Evolutionary conservation across 805 yeast genomes (phyloP), one percentile per base, ranked within the genome.

Genomic region (Monosporozyma solicola): DNA sequence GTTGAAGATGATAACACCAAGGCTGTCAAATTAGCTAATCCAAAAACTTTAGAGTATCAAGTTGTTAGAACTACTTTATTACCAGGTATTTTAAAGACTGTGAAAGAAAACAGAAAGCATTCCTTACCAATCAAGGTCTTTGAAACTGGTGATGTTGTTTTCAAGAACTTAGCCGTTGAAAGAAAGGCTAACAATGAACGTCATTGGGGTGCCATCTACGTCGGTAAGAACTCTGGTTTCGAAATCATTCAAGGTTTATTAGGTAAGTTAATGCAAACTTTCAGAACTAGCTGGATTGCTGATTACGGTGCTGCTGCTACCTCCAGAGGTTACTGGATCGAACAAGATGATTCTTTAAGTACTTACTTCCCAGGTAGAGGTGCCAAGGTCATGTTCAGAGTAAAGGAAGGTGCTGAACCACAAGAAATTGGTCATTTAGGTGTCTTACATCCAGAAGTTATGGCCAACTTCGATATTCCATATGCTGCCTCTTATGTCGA

Each of bases 351-450:
- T 51, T 74, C 77, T 29, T 78, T 83, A 66, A 77, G 82, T 49
- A 85, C 91, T 55, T 92, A 78, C 73, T 94, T 94, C 86, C 96
- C 97, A 41, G 99, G 98, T 44, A 85, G 99, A 76, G 97, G 97
- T 57, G 99, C 99, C 51, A 84, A 80, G 65, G 78, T 94, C 57
- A 80, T 78, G 72, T 87, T 83, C 73, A 82, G 95, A 76, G 72
- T 77, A 53, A 77, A 73, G 54, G 80, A 79, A 54, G 85, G 81
- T 55, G 84, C 72, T 35, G 74, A 77, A 43, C 79, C 77, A 15
- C 69, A 76, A 61, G 77, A 73, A 53, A 78, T 91, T 63, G 99
- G 99, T 59, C 74, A 82, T 48, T 76, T 94, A 60, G 99, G 99
- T 71, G 97, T 90, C 54, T 77, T 94, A 62, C 99, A 94, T 70